Percentiles rank a stretch among this genome's conserved stretches.
These are phyloP conservation scores for Elsinoe arachidis DNA, from an alignment of 2,329 filamentous ascomycete genomes.

Conservation along the genomic window DNA sequence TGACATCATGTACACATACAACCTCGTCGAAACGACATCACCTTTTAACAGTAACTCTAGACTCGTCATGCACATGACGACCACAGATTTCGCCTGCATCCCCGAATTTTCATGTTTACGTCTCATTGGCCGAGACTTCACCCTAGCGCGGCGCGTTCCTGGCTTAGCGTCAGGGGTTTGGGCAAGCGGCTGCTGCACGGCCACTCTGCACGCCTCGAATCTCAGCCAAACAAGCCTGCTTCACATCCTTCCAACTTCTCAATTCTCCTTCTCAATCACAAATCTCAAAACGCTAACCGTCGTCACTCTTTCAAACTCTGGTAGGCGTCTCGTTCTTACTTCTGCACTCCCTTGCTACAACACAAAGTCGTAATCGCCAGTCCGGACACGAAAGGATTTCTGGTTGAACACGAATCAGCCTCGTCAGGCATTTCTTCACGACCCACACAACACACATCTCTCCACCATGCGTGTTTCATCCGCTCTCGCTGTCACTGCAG, in stretches of 20 bases:
- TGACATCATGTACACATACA: neutral
- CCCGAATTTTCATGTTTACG: neutral
- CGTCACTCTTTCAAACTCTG: constrained; percentile 11
- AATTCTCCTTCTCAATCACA: constrained; percentile 8
- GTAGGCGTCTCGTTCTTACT: neutral
- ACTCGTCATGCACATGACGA: neutral
- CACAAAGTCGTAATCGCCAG: no score
- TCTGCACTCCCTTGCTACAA: neutral
- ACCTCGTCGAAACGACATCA: no score
- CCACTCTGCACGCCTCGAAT: neutral
- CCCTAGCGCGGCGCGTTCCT: neutral
- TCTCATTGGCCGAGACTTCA: neutral
- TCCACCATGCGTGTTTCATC: constrained; percentile 14
- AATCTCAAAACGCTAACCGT: constrained; percentile 9
- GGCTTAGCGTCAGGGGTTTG: constrained; percentile 9
- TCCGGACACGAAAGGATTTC: neutral
- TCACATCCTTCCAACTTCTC: constrained; percentile 5
- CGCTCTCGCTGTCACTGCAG: constrained; percentile 22
- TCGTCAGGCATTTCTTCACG: constrained; percentile 4
- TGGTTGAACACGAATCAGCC: neutral
- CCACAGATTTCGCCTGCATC: neutral
- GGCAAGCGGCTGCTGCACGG: neutral
- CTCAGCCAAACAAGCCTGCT: neutral
- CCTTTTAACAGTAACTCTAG: neutral
- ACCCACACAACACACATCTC: neutral